Conservation (phyloP, 345 rosid species). For the Eutrema yunnanense region DNA sequence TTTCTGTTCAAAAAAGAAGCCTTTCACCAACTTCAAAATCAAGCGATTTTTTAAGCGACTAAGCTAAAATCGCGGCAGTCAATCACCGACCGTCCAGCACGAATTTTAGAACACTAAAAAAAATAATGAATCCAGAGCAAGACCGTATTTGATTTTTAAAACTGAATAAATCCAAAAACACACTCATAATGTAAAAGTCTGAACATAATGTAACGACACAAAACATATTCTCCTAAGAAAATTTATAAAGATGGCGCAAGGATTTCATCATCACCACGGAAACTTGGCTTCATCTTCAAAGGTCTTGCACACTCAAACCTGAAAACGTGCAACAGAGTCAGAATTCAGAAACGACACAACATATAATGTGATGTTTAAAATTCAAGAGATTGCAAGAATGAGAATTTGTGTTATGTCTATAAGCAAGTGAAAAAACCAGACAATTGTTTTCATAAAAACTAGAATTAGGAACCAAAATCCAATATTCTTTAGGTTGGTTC, state of each 20-base stretch:
- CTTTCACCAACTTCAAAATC: too few relatives aligned
- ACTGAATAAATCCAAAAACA: constrained; percentile 15
- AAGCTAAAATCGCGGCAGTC: too few relatives aligned
- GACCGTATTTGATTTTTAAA: not conserved
- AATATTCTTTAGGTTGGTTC: not conserved
- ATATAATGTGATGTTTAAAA: too few relatives aligned
- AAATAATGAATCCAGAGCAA: not conserved
- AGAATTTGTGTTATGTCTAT: not conserved
- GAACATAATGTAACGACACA: not conserved
- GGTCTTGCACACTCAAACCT: constrained; percentile 84
- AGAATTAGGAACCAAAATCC: too few relatives aligned
- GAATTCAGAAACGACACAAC: not conserved
- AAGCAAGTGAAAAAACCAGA: not conserved
- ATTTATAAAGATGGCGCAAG: not conserved
- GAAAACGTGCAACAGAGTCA: constrained; percentile 11
- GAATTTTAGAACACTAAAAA: too few relatives aligned
- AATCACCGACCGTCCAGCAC: too few relatives aligned
- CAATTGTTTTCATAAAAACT: too few relatives aligned
- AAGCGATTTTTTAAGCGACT: too few relatives aligned
- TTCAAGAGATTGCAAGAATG: not conserved
- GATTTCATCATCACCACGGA: not conserved
- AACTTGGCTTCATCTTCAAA: constrained; percentile 37
- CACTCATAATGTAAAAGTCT: not conserved
- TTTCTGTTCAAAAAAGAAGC: too few relatives aligned
- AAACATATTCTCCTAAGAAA: constrained; percentile 1